Percentiles rank a stretch among this genome's conserved stretches.
Evolutionary conservation across 495 filamentous ascomycete genomes (phyloP).

Genomic region (Stereocaulon alpinum): DNA sequence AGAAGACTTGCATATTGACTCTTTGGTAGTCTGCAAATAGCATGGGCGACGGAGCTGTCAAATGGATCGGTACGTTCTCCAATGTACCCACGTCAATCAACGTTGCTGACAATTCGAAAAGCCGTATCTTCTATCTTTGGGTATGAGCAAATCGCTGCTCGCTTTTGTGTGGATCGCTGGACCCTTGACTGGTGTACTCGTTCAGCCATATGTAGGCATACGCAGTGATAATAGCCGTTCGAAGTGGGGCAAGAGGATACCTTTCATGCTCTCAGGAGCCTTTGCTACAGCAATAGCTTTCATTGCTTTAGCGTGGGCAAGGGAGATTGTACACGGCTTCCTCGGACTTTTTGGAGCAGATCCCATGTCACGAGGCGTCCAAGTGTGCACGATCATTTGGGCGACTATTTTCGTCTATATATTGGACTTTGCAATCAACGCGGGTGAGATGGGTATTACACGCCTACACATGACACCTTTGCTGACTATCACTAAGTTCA

Average conservation of each 20-base stretch:
- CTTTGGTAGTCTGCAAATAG: conserved; percentile 60
- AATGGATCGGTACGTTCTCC: conserved; percentile 57
- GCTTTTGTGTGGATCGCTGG: conserved; percentile 92
- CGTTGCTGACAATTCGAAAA: conserved; percentile 13
- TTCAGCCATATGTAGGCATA: conserved; percentile 91
- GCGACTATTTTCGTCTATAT: conserved; percentile 79
- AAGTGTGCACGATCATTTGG: conserved; percentile 50
- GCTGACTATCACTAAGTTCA: conserved; percentile 47
- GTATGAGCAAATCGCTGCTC: conserved; percentile 85
- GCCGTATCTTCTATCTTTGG: conserved; percentile 63
- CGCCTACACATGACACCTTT: not conserved
- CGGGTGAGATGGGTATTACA: conserved; percentile 45
- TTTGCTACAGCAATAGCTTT: conserved; percentile 61
- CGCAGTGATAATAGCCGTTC: conserved; percentile 77
- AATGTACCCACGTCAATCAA: no score
- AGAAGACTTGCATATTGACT: conserved; percentile 4
- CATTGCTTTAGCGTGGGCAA: conserved; percentile 71
- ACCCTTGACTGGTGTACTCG: conserved; percentile 71
- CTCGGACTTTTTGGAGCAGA: conserved; percentile 62
- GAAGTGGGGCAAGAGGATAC: conserved; percentile 73
- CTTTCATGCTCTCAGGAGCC: conserved; percentile 75
- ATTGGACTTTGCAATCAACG: conserved; percentile 86
- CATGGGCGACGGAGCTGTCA: conserved; percentile 87
- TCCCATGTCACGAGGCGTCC: conserved; percentile 47
- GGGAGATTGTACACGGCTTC: conserved; percentile 62